Conservation (phyloP, 148 eudicot genomes). For the Mesembryanthemum crystallinum region DNA sequence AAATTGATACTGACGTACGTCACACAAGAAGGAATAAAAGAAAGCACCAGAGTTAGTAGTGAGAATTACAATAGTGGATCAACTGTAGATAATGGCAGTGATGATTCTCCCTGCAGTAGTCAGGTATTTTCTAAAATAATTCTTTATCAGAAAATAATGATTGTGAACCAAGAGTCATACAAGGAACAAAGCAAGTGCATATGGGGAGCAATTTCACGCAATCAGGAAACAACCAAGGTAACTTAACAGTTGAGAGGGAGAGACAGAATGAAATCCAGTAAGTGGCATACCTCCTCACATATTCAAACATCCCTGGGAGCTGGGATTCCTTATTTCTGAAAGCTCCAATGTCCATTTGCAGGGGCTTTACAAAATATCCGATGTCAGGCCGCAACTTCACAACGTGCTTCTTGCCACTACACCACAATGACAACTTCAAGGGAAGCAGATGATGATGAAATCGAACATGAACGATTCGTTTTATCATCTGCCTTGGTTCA, state of each 20-base stretch:
- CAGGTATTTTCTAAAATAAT: neutral
- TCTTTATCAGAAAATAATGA: neutral
- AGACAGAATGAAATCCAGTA: constrained; percentile 3
- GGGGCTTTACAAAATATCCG: constrained; percentile 94
- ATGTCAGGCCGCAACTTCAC: constrained; percentile 94
- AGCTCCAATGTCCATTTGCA: constrained; percentile 57
- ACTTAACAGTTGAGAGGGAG: neutral
- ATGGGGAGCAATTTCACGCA: neutral
- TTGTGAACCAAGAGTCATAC: neutral
- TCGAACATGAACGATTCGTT: constrained; percentile 65
- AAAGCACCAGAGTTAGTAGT: neutral
- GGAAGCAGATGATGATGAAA: constrained; percentile 96
- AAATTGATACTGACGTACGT: neutral
- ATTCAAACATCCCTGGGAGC: constrained; percentile 98
- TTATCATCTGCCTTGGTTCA: constrained; percentile 57
- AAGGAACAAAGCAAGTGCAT: neutral
- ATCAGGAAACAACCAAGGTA: neutral
- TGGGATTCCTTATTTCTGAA: constrained; percentile 70
- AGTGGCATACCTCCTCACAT: constrained; percentile 59
- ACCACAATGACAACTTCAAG: constrained; percentile 66
- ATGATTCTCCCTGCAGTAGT: neutral
- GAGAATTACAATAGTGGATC: neutral
- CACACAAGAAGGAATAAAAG: neutral
- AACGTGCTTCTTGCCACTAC: constrained; percentile 56
- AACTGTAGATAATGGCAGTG: neutral